Percentiles rank a stretch among this genome's conserved stretches.
Conservation (phyloP, 2,329 filamentous ascomycete genomes). For the Thielaviopsis ethacetica region DNA sequence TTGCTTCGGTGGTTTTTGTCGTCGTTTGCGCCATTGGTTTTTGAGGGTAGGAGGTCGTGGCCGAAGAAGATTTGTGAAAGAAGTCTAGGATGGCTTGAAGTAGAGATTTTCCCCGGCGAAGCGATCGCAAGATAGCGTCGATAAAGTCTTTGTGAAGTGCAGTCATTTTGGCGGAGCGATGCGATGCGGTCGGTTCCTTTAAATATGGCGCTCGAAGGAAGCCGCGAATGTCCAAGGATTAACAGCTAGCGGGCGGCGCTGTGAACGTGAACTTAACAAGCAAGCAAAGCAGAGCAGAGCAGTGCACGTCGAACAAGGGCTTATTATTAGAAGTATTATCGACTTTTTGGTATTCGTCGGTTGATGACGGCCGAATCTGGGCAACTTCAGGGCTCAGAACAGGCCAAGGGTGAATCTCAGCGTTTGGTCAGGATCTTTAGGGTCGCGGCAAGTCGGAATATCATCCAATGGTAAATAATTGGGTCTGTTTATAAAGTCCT, state of each 20-base stretch:
- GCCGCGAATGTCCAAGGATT: not conserved
- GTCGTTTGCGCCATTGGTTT: slow-evolving; percentile 16
- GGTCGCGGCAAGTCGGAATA: not conserved
- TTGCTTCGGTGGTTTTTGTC: slow-evolving; percentile 9
- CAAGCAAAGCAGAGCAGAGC: not conserved
- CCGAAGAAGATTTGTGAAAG: slow-evolving; percentile 26
- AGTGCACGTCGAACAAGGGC: not conserved
- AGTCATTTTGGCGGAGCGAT: slow-evolving; percentile 39
- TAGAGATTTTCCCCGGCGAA: slow-evolving; percentile 42
- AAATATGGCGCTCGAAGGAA: not conserved
- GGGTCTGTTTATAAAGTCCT: not conserved
- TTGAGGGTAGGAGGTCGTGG: slow-evolving; percentile 23
- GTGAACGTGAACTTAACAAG: not conserved
- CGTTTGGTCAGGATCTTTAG: not conserved
- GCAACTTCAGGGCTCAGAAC: not conserved
- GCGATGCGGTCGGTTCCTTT: not conserved
- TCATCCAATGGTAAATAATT: not conserved
- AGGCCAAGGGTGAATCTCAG: not conserved
- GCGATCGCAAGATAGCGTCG: slow-evolving; percentile 38
- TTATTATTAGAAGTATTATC: not conserved
- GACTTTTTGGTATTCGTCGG: not conserved
- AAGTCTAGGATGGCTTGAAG: slow-evolving; percentile 34
- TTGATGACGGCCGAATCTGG: not conserved
- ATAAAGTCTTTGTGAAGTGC: slow-evolving; percentile 37
- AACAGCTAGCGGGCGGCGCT: not conserved